Evolutionary conservation across 2,329 filamentous ascomycete species (phyloP).

Genomic region (Sporothrix sp.): DNA sequence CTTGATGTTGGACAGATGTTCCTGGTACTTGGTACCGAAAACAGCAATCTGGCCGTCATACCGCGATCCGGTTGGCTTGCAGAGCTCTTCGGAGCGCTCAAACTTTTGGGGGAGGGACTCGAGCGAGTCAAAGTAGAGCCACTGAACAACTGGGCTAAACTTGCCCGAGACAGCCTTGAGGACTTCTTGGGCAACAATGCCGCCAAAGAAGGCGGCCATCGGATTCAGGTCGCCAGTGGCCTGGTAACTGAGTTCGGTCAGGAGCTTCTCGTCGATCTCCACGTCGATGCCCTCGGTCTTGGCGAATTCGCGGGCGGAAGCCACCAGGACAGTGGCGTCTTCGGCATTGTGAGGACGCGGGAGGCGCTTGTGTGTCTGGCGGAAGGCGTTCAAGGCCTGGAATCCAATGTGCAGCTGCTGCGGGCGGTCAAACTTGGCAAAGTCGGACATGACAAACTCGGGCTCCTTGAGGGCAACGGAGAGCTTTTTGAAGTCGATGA

Average conservation of each 20-base stretch:
- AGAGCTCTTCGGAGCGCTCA: conserved; percentile 72
- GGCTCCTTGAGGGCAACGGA: conserved; percentile 72
- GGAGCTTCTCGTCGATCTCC: conserved; percentile 83
- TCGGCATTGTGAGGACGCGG: conserved; percentile 76
- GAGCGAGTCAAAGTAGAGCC: conserved; percentile 96
- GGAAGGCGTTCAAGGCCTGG: conserved; percentile 84
- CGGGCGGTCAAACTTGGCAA: conserved; percentile 94
- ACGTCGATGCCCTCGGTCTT: conserved; percentile 65
- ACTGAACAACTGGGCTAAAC: conserved; percentile 91
- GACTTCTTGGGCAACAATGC: conserved; percentile 85
- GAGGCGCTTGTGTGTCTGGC: conserved; percentile 61
- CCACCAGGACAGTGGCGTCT: conserved; percentile 70
- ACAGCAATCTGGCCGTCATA: conserved; percentile 98
- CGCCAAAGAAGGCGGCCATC: conserved; percentile 92
- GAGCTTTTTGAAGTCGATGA: conserved; percentile 78
- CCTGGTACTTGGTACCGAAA: conserved; percentile 86
- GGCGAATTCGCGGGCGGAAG: conserved; percentile 64
- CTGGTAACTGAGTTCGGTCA: conserved; percentile 91
- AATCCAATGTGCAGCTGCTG: conserved; percentile 86
- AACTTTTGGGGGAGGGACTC: conserved; percentile 76
- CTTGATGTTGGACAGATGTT: conserved; percentile 81
- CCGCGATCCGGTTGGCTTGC: conserved; percentile 72
- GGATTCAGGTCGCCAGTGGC: conserved; percentile 83
- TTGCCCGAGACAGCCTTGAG: conserved; percentile 96
- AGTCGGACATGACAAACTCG: conserved; percentile 86